phyloP scores from a whole-genome alignment of 305 asterid genomes.

The Solanum hybrid region DNA sequence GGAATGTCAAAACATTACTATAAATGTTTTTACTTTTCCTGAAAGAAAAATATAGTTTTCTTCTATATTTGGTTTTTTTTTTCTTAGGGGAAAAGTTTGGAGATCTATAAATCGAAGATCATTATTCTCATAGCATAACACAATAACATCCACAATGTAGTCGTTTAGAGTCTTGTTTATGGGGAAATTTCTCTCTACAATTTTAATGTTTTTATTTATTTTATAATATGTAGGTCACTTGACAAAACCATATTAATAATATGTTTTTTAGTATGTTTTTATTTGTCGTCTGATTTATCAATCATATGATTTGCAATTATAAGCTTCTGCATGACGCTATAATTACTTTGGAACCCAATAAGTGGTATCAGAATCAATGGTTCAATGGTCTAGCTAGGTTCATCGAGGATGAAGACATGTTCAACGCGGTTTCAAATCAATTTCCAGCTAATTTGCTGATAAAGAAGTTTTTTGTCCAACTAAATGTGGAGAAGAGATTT shows the following conservation, averaged over 20 bases:
- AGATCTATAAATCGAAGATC: neutral
- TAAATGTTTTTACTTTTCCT: neutral
- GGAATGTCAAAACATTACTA: neutral
- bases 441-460: neutral
- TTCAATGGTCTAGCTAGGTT: neutral
- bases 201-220: no score
- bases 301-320: neutral
- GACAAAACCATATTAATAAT: neutral
- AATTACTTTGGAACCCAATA: neutral
- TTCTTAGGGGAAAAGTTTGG: neutral
- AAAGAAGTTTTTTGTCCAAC: neutral
- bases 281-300: neutral
- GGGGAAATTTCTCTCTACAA: neutral
- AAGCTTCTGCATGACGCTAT: neutral
- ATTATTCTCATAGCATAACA: neutral
- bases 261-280: neutral
- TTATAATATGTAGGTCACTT: neutral
- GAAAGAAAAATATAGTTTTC: neutral
- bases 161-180: neutral
- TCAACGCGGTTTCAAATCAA: neutral
- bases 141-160: neutral
- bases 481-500: neutral
- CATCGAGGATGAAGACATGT: neutral
- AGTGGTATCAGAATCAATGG: neutral
- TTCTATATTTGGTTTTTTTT: neutral